Evolutionary conservation across 768 basidiomycete genomes (phyloP).

Genomic region (Hydnomerulius pinastri): DNA sequence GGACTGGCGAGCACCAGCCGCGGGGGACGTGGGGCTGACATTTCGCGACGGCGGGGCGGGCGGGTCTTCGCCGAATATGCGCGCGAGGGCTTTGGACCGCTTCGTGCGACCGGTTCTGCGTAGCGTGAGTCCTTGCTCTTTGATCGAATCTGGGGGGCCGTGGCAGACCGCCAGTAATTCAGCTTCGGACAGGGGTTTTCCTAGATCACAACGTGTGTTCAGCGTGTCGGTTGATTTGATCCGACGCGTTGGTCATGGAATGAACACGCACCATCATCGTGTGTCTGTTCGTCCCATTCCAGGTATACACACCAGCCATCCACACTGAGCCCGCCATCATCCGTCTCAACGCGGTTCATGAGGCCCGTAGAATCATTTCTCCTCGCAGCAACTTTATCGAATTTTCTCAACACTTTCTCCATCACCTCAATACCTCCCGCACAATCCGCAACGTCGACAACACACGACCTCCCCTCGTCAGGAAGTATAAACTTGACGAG

Average conservation of each 20-base stretch:
- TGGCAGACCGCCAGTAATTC: conserved; percentile 85
- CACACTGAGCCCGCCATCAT: conserved; percentile 75
- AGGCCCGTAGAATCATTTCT: conserved; percentile 44
- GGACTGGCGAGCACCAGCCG: conserved; percentile 15
- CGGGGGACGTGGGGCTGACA: conserved; percentile 39
- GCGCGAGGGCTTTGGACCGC: conserved; percentile 42
- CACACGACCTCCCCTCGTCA: conserved; percentile 76
- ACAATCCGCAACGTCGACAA: conserved; percentile 82
- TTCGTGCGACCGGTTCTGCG: conserved; percentile 52
- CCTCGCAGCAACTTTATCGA: conserved; percentile 60
- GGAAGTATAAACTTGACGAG: conserved; percentile 87
- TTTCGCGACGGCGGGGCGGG: conserved; percentile 25
- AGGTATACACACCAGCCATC: conserved; percentile 91
- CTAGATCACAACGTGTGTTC: conserved; percentile 38
- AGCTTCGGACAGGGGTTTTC: conserved; percentile 74
- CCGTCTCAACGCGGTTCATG: conserved; percentile 59
- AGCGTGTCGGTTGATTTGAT: not conserved
- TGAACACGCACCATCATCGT: conserved; percentile 48
- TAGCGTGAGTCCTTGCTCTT: conserved; percentile 78
- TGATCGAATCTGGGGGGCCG: conserved; percentile 72
- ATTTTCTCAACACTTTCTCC: conserved; percentile 87
- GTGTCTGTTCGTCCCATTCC: conserved; percentile 54
- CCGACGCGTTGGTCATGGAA: not conserved
- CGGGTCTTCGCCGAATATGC: conserved; percentile 50
- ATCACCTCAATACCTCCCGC: conserved; percentile 83